Percentiles rank a stretch among this genome's conserved stretches.
These are phyloP conservation scores for Colletotrichum sp. DNA, from an alignment of 2,329 filamentous ascomycete species.

Conservation along the genomic window DNA sequence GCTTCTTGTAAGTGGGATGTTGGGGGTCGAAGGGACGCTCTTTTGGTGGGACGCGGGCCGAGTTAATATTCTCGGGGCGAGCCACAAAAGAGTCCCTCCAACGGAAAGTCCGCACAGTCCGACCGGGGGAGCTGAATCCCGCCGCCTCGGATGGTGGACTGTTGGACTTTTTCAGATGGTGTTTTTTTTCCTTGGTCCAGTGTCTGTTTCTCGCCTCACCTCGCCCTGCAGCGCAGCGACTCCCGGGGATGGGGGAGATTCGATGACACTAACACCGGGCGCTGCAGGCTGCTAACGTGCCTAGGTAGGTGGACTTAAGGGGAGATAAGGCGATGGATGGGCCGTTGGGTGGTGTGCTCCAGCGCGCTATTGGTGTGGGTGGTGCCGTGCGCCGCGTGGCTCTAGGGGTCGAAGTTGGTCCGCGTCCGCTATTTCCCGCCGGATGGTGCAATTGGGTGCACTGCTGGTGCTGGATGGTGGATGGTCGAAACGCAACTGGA, in stretches of 20 bases:
- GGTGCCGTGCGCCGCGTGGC: slow-evolving; percentile 8
- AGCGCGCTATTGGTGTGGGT: background rate
- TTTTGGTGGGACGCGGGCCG: slow-evolving; percentile 8
- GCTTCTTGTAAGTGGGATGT: background rate
- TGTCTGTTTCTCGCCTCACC: background rate
- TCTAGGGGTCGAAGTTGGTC: background rate
- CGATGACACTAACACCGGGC: slow-evolving; percentile 6
- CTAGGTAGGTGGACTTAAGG: background rate
- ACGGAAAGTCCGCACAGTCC: slow-evolving; percentile 16
- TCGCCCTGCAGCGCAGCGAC: background rate
- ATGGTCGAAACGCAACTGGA: background rate
- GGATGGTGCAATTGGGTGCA: background rate
- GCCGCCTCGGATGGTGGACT: background rate
- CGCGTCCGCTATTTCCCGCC: background rate
- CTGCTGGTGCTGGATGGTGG: background rate
- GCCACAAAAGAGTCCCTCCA: slow-evolving; percentile 16
- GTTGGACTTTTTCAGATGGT: background rate
- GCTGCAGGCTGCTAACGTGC: background rate
- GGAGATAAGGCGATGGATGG: slow-evolving; percentile 4
- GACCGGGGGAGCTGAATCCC: slow-evolving; percentile 1
- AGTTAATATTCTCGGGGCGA: slow-evolving; percentile 21
- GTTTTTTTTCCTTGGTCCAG: background rate
- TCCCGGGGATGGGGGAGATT: background rate
- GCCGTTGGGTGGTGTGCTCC: background rate
- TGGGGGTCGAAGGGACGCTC: slow-evolving; percentile 1